phyloP scores from a whole-genome alignment of 352 stramenopile genomes.

The Globisporangium cystogenes region DNA sequence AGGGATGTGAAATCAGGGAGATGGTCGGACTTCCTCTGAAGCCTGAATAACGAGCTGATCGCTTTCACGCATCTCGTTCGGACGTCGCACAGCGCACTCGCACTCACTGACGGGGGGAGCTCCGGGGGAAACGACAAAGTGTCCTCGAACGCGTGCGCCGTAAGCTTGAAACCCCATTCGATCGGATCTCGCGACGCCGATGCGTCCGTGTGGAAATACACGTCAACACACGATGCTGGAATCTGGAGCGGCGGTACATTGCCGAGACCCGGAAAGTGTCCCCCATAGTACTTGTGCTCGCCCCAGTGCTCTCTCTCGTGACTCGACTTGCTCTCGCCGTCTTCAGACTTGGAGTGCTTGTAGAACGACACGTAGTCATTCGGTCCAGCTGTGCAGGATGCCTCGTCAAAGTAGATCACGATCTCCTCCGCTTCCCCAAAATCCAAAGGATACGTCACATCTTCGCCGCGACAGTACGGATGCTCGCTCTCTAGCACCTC shows the following conservation, averaged over 20 bases:
- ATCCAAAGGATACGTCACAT: conserved; percentile 52
- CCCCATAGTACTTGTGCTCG: conserved; percentile 69
- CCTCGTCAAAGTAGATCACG: conserved; percentile 75
- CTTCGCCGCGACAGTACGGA: conserved; percentile 55
- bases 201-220: conserved; percentile 64
- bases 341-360: conserved; percentile 27
- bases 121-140: conserved; percentile 44
- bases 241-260: conserved; percentile 55
- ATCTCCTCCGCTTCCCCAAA: conserved; percentile 72
- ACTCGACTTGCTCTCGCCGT: conserved; percentile 6
- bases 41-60: conserved; percentile 23
- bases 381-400: conserved; percentile 51
- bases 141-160: conserved; percentile 60
- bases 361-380: conserved; percentile 84
- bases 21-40: conserved; percentile 11
- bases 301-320: conserved; percentile 42
- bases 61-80: conserved; percentile 54
- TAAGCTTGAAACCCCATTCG: conserved; percentile 84
- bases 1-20: conserved; percentile 16
- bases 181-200: conserved; percentile 21
- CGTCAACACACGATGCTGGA: conserved; percentile 48
- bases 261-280: conserved; percentile 63
- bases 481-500: conserved; percentile 79
- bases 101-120: conserved; percentile 28
- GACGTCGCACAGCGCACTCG: conserved; percentile 50